Conservation (phyloP, 208 protist genomes). For the Leishmania amazonensis region DNA sequence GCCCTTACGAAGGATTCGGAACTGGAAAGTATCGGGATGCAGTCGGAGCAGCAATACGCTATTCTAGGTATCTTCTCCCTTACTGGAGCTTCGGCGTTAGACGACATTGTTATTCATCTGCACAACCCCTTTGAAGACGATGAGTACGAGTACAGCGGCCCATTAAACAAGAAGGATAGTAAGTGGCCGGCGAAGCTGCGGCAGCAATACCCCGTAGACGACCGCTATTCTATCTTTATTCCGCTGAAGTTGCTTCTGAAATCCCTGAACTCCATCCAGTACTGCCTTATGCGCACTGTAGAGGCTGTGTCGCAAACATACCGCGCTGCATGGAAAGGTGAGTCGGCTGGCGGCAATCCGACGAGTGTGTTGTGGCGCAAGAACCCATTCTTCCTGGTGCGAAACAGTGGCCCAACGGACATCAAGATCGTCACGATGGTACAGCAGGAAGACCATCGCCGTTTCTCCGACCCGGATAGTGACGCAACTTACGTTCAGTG, state of each 20-base stretch:
- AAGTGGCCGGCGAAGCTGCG: constrained; percentile 54
- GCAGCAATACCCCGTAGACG: constrained; percentile 43
- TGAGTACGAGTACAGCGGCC: constrained; percentile 56
- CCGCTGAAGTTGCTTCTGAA: constrained; percentile 59
- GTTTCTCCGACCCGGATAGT: constrained; percentile 39
- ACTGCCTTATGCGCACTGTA: constrained; percentile 55
- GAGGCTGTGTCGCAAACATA: constrained; percentile 41
- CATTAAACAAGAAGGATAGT: constrained; percentile 54
- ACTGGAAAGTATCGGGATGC: constrained; percentile 53
- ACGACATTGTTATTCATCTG: constrained; percentile 63
- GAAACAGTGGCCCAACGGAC: constrained; percentile 35
- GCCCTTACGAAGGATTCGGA: constrained; percentile 40
- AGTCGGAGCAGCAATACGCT: constrained; percentile 68
- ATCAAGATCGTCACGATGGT: constrained; percentile 49
- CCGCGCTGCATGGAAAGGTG: constrained; percentile 45
- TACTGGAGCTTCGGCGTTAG: constrained; percentile 41
- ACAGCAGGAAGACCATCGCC: constrained; percentile 68
- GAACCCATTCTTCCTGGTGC: constrained; percentile 75
- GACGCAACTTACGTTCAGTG: constrained; percentile 62
- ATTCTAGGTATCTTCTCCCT: constrained; percentile 67
- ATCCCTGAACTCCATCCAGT: constrained; percentile 53
- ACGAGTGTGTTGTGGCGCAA: constrained; percentile 52
- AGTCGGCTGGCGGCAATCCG: constrained; percentile 66
- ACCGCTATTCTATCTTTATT: constrained; percentile 62
- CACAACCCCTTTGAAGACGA: constrained; percentile 77